Base-by-base conservation (phyloP, 116 monocot species). In the Zostera marina region DNA sequence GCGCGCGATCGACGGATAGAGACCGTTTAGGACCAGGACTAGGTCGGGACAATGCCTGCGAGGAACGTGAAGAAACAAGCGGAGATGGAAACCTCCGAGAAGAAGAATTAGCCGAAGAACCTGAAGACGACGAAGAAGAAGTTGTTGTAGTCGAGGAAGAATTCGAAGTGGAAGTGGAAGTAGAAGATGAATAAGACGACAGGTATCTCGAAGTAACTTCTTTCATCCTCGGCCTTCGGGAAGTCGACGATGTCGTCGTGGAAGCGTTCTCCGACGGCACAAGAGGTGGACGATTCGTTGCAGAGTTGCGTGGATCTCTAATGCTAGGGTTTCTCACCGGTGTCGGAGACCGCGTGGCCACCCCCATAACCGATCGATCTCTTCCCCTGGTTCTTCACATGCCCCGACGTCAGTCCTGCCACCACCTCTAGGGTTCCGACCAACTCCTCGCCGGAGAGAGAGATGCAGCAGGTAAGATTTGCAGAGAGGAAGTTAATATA, bases 191-290 rank as follows among this genome's bases (percentile, higher is more conserved):
- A 42, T 63, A 43, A 25, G 77, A 66, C 47, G 74, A 69, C 51
- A 77, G 62, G 54, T 71, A 81, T 42, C 81, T 59, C 44, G 78
- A 81, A 32, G 64, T 42, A 47, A 73, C 59, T 39, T 81, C 72
- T 41, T 74, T 81, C 40, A 25, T 58, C 7, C 65, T 58, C 1
- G 62, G 76, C 49, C 70, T 68, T 2, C 84, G 72, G n/a, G 60
- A 7, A 14, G 57, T 40, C 16, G 62, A 9, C 12, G 14, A 21
- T n/a, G 53, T 60, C 16, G 63, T 54, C 7, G 53, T 42, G 3
- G 66, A 58, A 12, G 70, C 74, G 65, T 77, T 77, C 70, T 87
- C 81, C 0, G 87, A 76, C 43, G 87, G 76, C 45, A 69, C 68
- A 10, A 87, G 76, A 1, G 79, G 79, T 3, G 54, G 73, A 1